phyloP scores from a whole-genome alignment of 129 eudicot genomes.

The Lonicera japonica region DNA sequence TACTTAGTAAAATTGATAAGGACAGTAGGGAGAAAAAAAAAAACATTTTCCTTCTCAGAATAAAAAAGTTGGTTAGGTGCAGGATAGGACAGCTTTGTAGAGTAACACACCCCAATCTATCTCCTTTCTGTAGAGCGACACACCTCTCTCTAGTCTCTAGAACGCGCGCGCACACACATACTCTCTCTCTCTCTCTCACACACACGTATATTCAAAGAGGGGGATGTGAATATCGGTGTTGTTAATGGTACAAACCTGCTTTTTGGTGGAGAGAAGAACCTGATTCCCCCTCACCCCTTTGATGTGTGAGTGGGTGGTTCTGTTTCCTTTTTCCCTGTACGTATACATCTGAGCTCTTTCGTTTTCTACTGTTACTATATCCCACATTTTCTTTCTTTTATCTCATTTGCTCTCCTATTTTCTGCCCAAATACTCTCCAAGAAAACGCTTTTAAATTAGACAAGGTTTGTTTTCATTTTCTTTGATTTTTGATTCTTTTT shows the following conservation, averaged over 20 bases:
- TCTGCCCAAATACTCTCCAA: slow-evolving; percentile 5
- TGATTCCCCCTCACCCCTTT: slow-evolving; percentile 14
- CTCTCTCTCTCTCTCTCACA: not conserved
- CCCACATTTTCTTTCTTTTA: too few species aligned
- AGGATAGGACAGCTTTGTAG: slow-evolving; percentile 8
- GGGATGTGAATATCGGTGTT: not conserved
- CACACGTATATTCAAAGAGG: slow-evolving; percentile 10
- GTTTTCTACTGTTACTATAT: not conserved
- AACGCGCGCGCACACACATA: not conserved
- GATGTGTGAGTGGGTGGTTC: slow-evolving; percentile 74
- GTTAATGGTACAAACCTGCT: slow-evolving; percentile 15
- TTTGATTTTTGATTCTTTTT: too few species aligned
- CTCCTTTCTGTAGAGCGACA: slow-evolving; percentile 1
- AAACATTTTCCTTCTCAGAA: too few species aligned
- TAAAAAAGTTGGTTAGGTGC: not conserved
- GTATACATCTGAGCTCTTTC: too few species aligned
- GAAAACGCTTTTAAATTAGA: too few species aligned
- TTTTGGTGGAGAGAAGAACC: slow-evolving; percentile 23
- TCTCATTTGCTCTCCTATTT: not conserved
- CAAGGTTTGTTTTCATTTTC: too few species aligned
- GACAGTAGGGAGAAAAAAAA: not conserved
- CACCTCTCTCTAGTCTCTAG: slow-evolving; percentile 10
- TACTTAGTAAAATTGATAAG: not conserved
- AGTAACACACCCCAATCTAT: not conserved
- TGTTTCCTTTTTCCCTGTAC: slow-evolving; percentile 12